phyloP scores from a whole-genome alignment of 2,329 filamentous ascomycete genomes.

The Xylaria sp. region DNA sequence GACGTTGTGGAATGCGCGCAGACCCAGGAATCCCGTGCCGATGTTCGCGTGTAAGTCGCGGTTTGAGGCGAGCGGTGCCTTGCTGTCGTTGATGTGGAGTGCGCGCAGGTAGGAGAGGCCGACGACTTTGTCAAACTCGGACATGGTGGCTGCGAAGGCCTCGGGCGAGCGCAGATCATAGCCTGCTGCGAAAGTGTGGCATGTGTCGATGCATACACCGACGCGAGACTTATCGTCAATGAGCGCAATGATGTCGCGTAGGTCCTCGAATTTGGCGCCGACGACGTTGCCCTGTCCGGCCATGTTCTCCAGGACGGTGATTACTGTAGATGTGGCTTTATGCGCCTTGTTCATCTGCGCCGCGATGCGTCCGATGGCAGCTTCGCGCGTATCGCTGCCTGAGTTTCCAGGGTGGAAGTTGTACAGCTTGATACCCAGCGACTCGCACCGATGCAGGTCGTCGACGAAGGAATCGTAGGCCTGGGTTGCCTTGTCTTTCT shows the following conservation, averaged over 20 bases:
- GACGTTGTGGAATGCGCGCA: slow-evolving; percentile 84
- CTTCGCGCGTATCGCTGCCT: slow-evolving; percentile 59
- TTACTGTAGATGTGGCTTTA: slow-evolving; percentile 65
- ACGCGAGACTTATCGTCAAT: slow-evolving; percentile 78
- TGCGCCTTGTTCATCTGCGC: slow-evolving; percentile 78
- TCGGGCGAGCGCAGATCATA: slow-evolving; percentile 78
- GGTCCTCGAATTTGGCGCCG: slow-evolving; percentile 77
- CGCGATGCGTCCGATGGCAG: slow-evolving; percentile 74
- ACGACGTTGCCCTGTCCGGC: slow-evolving; percentile 84
- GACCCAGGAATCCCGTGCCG: slow-evolving; percentile 85
- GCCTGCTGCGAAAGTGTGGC: slow-evolving; percentile 90
- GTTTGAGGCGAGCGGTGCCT: slow-evolving; percentile 75
- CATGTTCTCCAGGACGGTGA: slow-evolving; percentile 93
- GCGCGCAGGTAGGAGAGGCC: slow-evolving; percentile 76
- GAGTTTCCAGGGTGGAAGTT: slow-evolving; percentile 95
- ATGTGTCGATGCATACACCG: slow-evolving; percentile 94
- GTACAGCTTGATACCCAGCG: slow-evolving; percentile 83
- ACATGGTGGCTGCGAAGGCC: slow-evolving; percentile 67
- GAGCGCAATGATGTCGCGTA: slow-evolving; percentile 74
- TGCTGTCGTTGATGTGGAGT: slow-evolving; percentile 91
- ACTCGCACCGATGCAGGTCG: slow-evolving; percentile 79
- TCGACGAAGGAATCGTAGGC: slow-evolving; percentile 83
- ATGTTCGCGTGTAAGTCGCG: slow-evolving; percentile 95
- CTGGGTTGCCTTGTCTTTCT: slow-evolving; percentile 73
- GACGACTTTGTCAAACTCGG: slow-evolving; percentile 70